A percentile compares a stretch with the other conserved stretches of the same genome.
These are phyloP conservation scores for Pleurotus citrinopileatus DNA, from an alignment of 768 basidiomycete genomes.

Conservation along the genomic window DNA sequence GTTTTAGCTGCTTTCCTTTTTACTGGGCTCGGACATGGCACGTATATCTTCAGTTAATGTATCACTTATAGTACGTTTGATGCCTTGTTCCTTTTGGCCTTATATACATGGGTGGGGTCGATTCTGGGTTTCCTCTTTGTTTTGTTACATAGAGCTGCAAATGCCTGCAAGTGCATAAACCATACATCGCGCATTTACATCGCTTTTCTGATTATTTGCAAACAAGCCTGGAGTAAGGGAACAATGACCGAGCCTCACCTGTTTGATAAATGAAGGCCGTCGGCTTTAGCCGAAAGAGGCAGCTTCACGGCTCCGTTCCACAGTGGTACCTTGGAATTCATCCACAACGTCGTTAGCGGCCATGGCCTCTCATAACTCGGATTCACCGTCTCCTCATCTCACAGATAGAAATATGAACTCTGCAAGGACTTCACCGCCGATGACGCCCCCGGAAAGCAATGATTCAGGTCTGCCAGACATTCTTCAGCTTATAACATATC, in stretches of 20 bases:
- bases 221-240: conserved; percentile 8
- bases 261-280: no score
- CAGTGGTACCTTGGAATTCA: conserved; percentile 4
- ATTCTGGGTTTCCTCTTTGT: not conserved
- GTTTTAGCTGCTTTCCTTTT: conserved; percentile 2
- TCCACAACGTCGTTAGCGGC: conserved; percentile 1
- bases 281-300: conserved; percentile 34
- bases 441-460: conserved; percentile 39
- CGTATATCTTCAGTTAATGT: not conserved
- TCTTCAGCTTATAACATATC: not conserved
- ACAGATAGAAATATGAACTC: not conserved
- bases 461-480: conserved; percentile 35
- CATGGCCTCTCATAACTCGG: not conserved
- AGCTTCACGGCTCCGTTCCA: conserved; percentile 5
- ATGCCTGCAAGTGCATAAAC: no score
- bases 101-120: conserved; percentile 7
- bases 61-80: conserved; percentile 4
- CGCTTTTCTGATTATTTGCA: not conserved
- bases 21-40: conserved; percentile 1
- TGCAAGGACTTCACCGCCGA: conserved; percentile 27
- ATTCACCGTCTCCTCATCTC: not conserved
- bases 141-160: not conserved
- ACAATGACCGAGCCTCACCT: not conserved
- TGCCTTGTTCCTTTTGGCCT: not conserved
- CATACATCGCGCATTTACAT: no score